Conservation (phyloP, 1,284 basidiomycete genomes). For the Cryptococcus deneoformans region DNA sequence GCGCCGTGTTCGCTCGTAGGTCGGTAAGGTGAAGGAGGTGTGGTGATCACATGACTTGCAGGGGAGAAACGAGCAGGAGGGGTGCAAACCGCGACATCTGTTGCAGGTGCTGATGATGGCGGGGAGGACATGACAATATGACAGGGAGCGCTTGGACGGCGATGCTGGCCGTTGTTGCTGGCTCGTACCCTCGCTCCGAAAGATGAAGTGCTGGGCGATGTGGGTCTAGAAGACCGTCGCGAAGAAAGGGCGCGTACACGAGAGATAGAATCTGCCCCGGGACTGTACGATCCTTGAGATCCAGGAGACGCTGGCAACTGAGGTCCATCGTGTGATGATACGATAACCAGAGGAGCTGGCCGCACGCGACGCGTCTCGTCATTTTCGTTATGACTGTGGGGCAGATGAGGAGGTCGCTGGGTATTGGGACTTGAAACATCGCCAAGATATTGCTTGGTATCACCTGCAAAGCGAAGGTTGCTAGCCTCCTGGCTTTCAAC, state of each 20-base stretch:
- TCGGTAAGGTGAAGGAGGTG: conserved; percentile 36
- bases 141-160: too few relatives aligned
- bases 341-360: conserved; percentile 11
- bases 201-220: conserved; percentile 30
- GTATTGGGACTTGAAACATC: too few relatives aligned
- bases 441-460: not conserved
- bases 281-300: not conserved
- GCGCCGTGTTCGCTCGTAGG: conserved; percentile 21
- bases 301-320: not conserved
- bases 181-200: conserved; percentile 27
- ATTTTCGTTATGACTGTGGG: not conserved
- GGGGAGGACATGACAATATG: too few relatives aligned
- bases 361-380: conserved; percentile 3
- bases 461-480: conserved; percentile 25
- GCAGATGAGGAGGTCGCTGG: too few relatives aligned
- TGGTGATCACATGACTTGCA: conserved; percentile 14
- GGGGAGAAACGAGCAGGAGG: conserved; percentile 18
- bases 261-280: not conserved
- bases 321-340: conserved; percentile 1
- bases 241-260: not conserved
- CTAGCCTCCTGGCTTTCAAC: conserved; percentile 14
- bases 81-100: not conserved
- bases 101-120: too few relatives aligned
- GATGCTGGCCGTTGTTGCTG: not conserved
- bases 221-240: conserved; percentile 30